Percentiles rank a stretch among this genome's conserved stretches.
Evolutionary conservation across 331 rosid species (phyloP).

Genomic region (Acacia concinna): DNA sequence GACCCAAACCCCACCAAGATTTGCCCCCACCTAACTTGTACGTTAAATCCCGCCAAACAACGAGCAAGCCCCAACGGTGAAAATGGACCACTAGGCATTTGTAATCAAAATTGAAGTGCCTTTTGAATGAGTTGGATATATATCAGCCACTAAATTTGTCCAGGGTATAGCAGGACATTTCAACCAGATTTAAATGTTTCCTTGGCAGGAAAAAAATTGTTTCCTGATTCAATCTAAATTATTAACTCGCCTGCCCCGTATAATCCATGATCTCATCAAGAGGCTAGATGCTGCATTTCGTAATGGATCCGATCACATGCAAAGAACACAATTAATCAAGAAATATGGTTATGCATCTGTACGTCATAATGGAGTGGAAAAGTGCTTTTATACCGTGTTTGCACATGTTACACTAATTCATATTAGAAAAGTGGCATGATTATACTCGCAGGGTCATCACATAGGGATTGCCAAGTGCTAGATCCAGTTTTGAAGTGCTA

Average conservation of each 20-base stretch:
- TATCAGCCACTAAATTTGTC: neutral
- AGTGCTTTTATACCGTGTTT: constrained; percentile 20
- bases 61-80: neutral
- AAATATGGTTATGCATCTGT: constrained; percentile 7
- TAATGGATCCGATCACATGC: constrained; percentile 70
- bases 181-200: constrained; percentile 4
- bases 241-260: constrained; percentile 84
- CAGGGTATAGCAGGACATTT: neutral
- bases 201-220: neutral
- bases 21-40: constrained; percentile 10
- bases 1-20: constrained; percentile 18
- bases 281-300: constrained; percentile 94
- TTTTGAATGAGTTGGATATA: constrained; percentile 21
- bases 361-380: neutral
- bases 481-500: neutral
- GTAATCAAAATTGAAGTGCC: constrained; percentile 27
- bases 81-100: constrained; percentile 24
- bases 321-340: constrained; percentile 28
- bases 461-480: constrained; percentile 21
- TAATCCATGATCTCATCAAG: constrained; percentile 77
- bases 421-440: constrained; percentile 31
- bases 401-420: constrained; percentile 25
- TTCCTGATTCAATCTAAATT: constrained; percentile 16
- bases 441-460: constrained; percentile 21
- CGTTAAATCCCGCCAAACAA: constrained; percentile 1